Percentiles rank a stretch among this genome's conserved stretches.
Conservation (phyloP, 371 early-diverging fungal species). For the Circinella umbellata region DNA sequence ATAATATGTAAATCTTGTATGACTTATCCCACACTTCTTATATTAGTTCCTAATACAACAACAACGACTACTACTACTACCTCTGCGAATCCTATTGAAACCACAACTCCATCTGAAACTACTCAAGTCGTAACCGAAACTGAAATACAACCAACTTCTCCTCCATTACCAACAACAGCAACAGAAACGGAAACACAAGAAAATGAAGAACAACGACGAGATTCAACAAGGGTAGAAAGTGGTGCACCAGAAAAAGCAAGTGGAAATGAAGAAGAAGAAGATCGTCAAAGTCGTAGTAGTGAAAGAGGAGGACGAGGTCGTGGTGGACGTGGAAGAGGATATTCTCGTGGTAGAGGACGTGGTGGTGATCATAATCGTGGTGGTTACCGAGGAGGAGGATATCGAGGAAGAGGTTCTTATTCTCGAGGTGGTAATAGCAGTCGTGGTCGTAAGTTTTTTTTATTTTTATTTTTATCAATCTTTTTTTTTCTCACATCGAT, state of each 20-base stretch:
- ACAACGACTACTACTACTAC: neutral
- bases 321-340: conserved; percentile 21
- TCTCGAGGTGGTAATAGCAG: conserved; percentile 7
- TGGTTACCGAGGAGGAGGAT: conserved; percentile 2
- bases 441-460: neutral
- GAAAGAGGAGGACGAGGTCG: conserved; percentile 3
- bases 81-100: neutral
- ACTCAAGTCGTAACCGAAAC: neutral
- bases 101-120: neutral
- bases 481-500: neutral
- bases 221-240: neutral
- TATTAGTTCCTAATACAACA: neutral
- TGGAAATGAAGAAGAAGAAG: neutral
- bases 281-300: too few species aligned
- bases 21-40: too few species aligned
- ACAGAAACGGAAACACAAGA: neutral
- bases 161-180: neutral
- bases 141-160: neutral
- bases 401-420: neutral
- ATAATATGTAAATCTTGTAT: too few species aligned
- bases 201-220: neutral
- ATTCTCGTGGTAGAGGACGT: conserved; percentile 20
- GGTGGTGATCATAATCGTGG: conserved; percentile 25
- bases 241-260: neutral
- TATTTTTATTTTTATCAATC: neutral